These are phyloP conservation scores for Nakataea oryzae DNA, from an alignment of 2,329 filamentous ascomycete genomes.

Conservation along the genomic window DNA sequence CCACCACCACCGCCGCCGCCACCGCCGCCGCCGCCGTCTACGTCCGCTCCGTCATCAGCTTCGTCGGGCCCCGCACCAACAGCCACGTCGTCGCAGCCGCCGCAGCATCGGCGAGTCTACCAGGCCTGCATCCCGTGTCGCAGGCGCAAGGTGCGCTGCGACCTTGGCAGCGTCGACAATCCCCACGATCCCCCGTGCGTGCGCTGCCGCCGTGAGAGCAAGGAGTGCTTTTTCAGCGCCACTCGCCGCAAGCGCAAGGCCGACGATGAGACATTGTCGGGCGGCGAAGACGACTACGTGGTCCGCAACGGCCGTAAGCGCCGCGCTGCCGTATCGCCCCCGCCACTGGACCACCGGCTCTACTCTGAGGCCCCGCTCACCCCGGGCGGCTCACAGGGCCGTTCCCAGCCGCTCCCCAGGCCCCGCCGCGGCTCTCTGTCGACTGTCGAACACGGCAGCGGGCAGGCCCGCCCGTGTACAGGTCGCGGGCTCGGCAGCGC, in stretches of 20 bases:
- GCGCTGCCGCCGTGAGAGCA: conserved; percentile 86
- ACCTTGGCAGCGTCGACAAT: conserved; percentile 73
- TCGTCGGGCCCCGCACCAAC: conserved; percentile 5
- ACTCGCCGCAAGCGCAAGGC: conserved; percentile 86
- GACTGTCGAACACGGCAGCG: not conserved
- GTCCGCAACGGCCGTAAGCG: conserved; percentile 66
- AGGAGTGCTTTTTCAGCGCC: conserved; percentile 94
- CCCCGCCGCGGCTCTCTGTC: conserved; percentile 30
- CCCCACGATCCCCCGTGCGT: conserved; percentile 90
- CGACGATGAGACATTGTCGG: conserved; percentile 36
- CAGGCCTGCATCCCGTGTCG: conserved; percentile 54
- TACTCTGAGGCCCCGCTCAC: conserved; percentile 51
- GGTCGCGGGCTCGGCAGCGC: conserved; percentile 10
- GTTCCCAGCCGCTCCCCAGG: conserved; percentile 54
- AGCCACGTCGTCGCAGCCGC: conserved; percentile 21
- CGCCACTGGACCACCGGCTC: conserved; percentile 27
- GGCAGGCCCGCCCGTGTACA: not conserved
- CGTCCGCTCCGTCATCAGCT: conserved; percentile 2
- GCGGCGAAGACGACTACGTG: conserved; percentile 53
- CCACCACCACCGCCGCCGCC: not conserved
- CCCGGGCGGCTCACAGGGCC: conserved; percentile 54
- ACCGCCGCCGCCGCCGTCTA: not conserved
- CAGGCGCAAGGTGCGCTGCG: conserved; percentile 51
- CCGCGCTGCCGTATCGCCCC: conserved; percentile 32
- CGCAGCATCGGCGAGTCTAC: conserved; percentile 45